Evolutionary conservation across 805 yeast genomes (phyloP).

Genomic region (Ogataea salicorniae): DNA sequence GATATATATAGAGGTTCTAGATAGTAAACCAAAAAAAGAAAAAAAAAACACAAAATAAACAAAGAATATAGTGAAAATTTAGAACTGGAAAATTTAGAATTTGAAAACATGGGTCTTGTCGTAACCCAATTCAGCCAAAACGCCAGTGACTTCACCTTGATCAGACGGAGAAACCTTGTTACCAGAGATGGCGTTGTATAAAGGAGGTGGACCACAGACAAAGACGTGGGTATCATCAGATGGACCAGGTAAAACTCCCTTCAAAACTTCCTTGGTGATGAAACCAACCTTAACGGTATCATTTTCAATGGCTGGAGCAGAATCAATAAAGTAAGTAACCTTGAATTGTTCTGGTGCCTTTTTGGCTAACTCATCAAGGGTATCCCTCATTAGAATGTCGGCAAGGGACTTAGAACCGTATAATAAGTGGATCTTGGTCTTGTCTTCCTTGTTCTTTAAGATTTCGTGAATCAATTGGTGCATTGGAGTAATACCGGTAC

Average conservation of each 20-base stretch:
- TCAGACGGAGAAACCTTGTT: conserved; percentile 77
- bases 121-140: conserved; percentile 83
- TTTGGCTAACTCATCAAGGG: conserved; percentile 63
- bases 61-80: background rate
- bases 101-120: conserved; percentile 84
- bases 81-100: conserved; percentile 42
- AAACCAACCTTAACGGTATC: conserved; percentile 65
- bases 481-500: conserved; percentile 84
- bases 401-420: conserved; percentile 73
- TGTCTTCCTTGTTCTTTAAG: conserved; percentile 75
- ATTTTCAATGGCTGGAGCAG: conserved; percentile 33
- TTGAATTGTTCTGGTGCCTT: conserved; percentile 74
- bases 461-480: conserved; percentile 80
- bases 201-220: conserved; percentile 94
- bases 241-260: conserved; percentile 58
- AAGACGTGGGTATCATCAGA: conserved; percentile 63
- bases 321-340: conserved; percentile 76
- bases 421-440: conserved; percentile 77
- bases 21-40: background rate
- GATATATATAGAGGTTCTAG: too few relatives aligned
- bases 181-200: conserved; percentile 87
- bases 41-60: background rate
- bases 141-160: conserved; percentile 93
- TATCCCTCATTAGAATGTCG: conserved; percentile 79
- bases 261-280: conserved; percentile 71